A percentile compares a stretch with the other conserved stretches of the same genome.
Conservation (phyloP, 2,329 filamentous ascomycete species). For the Sarocladium oryzae region DNA sequence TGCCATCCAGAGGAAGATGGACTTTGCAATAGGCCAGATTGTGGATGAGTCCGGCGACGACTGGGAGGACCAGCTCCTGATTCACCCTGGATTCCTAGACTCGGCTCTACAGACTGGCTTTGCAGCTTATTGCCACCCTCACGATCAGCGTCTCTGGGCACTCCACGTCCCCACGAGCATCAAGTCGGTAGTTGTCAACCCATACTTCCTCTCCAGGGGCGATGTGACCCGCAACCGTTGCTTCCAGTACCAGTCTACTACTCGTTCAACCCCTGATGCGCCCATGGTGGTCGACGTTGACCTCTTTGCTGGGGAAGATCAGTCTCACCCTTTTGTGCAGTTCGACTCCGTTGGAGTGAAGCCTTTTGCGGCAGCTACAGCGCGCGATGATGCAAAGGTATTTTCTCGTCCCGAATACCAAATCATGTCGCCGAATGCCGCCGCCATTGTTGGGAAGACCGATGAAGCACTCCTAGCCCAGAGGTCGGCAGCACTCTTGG, state of each 20-base stretch:
- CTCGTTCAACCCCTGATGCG: not conserved
- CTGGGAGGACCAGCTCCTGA: slow-evolving; percentile 14
- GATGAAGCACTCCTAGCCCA: slow-evolving; percentile 7
- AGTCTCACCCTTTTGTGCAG: slow-evolving; percentile 12
- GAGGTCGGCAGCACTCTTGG: slow-evolving; percentile 12
- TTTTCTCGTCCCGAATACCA: slow-evolving; percentile 15
- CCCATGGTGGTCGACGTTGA: slow-evolving; percentile 8
- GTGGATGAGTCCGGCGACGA: not conserved
- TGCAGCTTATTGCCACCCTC: slow-evolving; percentile 18
- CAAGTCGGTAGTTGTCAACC: slow-evolving; percentile 14
- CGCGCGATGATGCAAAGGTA: slow-evolving; percentile 14
- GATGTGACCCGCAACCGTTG: not conserved
- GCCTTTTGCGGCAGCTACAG: slow-evolving; percentile 15
- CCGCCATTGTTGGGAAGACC: slow-evolving; percentile 6
- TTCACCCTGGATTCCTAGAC: slow-evolving; percentile 27
- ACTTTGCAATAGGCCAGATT: not conserved
- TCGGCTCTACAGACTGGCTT: slow-evolving; percentile 24
- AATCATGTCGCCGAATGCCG: slow-evolving; percentile 11
- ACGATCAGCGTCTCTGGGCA: not conserved
- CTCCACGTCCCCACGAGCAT: slow-evolving; percentile 23
- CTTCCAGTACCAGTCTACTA: not conserved
- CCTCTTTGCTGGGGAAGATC: slow-evolving; percentile 13
- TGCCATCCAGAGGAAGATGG: not conserved
- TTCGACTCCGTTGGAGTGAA: slow-evolving; percentile 14
- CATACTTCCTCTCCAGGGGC: not conserved